Evolutionary conservation across 1,284 basidiomycete species (phyloP).

Genomic region (Polyporus tsugae): DNA sequence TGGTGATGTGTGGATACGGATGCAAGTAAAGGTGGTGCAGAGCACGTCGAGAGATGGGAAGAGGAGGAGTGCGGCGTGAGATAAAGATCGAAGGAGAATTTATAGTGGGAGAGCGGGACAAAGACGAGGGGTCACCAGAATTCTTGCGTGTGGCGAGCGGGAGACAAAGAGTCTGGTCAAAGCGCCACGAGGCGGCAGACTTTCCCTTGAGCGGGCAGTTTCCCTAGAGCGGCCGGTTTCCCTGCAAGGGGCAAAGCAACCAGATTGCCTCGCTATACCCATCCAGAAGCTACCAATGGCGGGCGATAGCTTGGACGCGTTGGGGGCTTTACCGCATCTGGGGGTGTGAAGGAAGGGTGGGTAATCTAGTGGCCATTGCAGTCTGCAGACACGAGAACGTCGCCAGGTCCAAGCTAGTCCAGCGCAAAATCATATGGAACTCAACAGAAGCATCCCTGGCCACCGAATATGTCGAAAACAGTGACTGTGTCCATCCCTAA

Average conservation of each 20-base stretch:
- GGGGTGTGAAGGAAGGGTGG: background rate
- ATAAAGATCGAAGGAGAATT: slow-evolving; percentile 9
- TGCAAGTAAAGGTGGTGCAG: background rate
- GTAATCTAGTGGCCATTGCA: background rate
- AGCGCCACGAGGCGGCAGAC: slow-evolving; percentile 20
- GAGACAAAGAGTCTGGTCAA: slow-evolving; percentile 16
- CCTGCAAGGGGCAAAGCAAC: background rate
- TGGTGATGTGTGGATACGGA: background rate
- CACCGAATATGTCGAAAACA: background rate
- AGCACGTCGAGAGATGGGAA: background rate
- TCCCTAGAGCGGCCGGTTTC: background rate
- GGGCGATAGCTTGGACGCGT: background rate
- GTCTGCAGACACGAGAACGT: background rate
- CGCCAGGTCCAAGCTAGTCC: background rate
- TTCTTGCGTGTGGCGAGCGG: slow-evolving; percentile 7
- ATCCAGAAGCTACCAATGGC: background rate
- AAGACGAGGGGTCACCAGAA: slow-evolving; percentile 21
- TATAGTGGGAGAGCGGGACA: slow-evolving; percentile 24
- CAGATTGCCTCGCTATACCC: background rate
- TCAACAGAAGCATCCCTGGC: background rate
- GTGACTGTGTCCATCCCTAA: background rate
- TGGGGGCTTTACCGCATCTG: background rate
- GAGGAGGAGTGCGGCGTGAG: background rate
- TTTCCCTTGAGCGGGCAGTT: background rate
- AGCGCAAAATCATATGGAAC: background rate